A percentile compares a stretch with the other conserved stretches of the same genome.
Evolutionary conservation across 108 stramenopile species (phyloP).

Genomic region (Epipyxis sp.): DNA sequence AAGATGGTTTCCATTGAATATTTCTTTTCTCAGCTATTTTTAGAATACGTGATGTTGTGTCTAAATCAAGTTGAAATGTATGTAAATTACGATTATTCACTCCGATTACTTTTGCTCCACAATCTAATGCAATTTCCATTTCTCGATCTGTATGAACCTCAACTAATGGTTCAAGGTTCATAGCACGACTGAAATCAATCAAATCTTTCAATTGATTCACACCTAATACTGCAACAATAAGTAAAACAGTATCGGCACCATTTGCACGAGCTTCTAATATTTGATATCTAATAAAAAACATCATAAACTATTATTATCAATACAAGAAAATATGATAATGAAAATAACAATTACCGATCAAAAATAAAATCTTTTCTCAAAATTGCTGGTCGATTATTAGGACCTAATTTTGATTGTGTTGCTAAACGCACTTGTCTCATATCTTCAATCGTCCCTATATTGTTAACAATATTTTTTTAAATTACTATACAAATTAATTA

Average conservation of each 20-base stretch:
- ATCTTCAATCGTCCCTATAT: slow-evolving; percentile 65
- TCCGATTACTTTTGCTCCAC: slow-evolving; percentile 87
- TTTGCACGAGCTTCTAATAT: slow-evolving; percentile 84
- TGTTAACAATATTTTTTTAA: too few relatives aligned
- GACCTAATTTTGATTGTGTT: slow-evolving; percentile 32
- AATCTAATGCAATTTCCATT: slow-evolving; percentile 76
- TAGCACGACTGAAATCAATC: slow-evolving; percentile 66
- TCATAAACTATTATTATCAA: background rate
- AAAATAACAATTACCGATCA: slow-evolving; percentile 54
- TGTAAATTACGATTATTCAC: slow-evolving; percentile 98
- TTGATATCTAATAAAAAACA: slow-evolving; percentile 41
- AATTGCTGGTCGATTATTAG: slow-evolving; percentile 67
- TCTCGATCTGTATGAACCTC: slow-evolving; percentile 86
- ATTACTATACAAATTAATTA: too few relatives aligned
- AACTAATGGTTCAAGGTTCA: slow-evolving; percentile 91
- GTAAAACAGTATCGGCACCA: slow-evolving; percentile 89
- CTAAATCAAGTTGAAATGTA: slow-evolving; percentile 90
- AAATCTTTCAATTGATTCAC: slow-evolving; percentile 64
- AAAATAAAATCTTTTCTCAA: slow-evolving; percentile 91
- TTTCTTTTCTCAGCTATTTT: slow-evolving; percentile 55
- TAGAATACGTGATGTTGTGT: slow-evolving; percentile 68
- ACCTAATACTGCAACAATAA: slow-evolving; percentile 85
- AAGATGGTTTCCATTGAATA: slow-evolving; percentile 53
- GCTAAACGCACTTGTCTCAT: slow-evolving; percentile 49
- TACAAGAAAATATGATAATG: background rate